Evolutionary conservation across 2,329 filamentous ascomycete genomes (phyloP).

Genomic region (Didymella segeticola): DNA sequence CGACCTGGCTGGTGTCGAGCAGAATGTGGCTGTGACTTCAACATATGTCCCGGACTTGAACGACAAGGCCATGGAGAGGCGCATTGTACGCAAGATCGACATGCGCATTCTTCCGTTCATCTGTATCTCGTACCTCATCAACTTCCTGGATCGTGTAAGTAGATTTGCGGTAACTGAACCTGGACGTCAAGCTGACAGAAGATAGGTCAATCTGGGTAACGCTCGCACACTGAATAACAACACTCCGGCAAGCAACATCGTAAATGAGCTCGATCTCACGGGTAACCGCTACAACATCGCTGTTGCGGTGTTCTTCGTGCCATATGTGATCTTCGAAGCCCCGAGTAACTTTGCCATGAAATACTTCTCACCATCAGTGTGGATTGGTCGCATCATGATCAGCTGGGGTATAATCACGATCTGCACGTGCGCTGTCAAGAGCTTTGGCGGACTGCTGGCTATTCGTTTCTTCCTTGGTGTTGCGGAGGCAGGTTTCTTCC

Average conservation of each 20-base stretch:
- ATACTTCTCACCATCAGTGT: constrained; percentile 39
- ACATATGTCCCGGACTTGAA: constrained; percentile 24
- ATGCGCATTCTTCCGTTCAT: constrained; percentile 28
- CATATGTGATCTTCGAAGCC: constrained; percentile 67
- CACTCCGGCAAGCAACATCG: constrained; percentile 23
- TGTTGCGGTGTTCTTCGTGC: constrained; percentile 47
- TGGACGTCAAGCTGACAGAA: background rate
- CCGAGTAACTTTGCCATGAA: constrained; percentile 61
- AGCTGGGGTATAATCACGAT: constrained; percentile 72
- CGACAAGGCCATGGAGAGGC: constrained; percentile 30
- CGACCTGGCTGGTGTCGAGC: constrained; percentile 18
- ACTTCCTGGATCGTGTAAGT: constrained; percentile 27
- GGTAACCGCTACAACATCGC: constrained; percentile 28
- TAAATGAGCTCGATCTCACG: constrained; percentile 23
- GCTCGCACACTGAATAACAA: constrained; percentile 32
- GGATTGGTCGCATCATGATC: constrained; percentile 68
- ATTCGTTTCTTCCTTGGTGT: constrained; percentile 68
- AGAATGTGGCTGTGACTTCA: constrained; percentile 13
- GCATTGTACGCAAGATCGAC: constrained; percentile 30
- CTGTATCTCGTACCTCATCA: constrained; percentile 30
- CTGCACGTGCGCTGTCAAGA: constrained; percentile 68
- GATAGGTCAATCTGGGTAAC: constrained; percentile 30
- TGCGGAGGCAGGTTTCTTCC: constrained; percentile 70
- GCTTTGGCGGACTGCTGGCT: constrained; percentile 61
- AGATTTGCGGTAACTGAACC: background rate